These are phyloP conservation scores for Aspergillus pseudotamarii DNA, from an alignment of 2,329 filamentous ascomycete genomes.

Conservation along the genomic window DNA sequence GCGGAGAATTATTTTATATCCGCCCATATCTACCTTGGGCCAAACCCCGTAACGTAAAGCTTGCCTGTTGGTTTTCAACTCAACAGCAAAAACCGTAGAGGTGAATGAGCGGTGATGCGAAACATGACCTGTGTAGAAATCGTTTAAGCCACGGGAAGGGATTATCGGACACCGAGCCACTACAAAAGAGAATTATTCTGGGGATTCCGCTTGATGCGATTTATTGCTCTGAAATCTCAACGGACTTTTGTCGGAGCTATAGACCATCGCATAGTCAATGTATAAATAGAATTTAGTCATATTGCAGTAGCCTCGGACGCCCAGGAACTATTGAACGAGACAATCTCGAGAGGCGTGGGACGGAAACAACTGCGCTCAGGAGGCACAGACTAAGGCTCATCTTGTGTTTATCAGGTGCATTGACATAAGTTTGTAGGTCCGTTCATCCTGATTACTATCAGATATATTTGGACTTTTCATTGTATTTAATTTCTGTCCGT, in stretches of 20 bases:
- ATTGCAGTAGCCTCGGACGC: neutral
- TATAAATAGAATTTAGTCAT: neutral
- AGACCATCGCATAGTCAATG: rapidly evolving
- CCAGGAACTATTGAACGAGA: neutral
- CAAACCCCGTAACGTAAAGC: neutral
- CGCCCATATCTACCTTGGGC: neutral
- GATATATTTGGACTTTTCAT: too few species aligned
- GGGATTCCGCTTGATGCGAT: neutral
- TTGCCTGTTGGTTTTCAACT: neutral
- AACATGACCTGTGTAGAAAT: neutral
- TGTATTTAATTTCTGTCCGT: too few species aligned
- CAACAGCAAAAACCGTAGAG: too few species aligned
- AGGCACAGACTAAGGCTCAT: neutral
- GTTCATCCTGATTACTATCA: too few species aligned
- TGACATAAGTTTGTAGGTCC: too few species aligned
- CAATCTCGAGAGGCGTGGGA: neutral
- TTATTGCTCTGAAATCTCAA: neutral
- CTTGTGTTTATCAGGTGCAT: too few species aligned
- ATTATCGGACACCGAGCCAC: neutral
- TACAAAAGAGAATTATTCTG: neutral
- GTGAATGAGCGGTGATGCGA: neutral
- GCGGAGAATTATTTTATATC: neutral
- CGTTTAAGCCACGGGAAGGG: too few species aligned
- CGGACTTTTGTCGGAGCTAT: too few species aligned
- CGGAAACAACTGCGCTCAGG: too few species aligned